Base-by-base conservation (phyloP, 2,329 filamentous ascomycete genomes). In the Botryotinia narcissicola region DNA sequence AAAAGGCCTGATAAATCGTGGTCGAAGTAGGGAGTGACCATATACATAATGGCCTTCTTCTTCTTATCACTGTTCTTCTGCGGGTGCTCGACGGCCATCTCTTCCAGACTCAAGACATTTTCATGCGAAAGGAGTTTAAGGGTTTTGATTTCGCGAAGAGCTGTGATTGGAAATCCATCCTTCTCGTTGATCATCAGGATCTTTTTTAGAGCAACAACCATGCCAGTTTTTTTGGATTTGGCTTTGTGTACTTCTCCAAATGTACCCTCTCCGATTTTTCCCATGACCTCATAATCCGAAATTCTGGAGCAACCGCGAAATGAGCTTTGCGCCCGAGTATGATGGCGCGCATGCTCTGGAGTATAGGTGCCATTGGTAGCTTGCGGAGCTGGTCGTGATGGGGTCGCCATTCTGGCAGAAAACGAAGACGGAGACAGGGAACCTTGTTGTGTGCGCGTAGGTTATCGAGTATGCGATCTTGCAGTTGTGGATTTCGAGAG, bases 101-200 rank as follows among this genome's bases (percentile, higher is more conserved):
- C 96, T 81, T 96, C 93, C 54, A 99, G 86, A 75, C 89, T 90
- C 74, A 99, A 84, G 70, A 98, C 89, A 80, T 99, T 99, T 73
- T 88, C 87, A 82, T 99, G 96, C 16, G 92, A 95, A n/a, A 99
- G 85, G 78, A 97, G 90, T 84, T 99, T 99, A 74, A 99, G 87
- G 57, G 99, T 89, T 85, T 98, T 98, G 85, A 99, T 98, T 83
- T 99, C 96, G 80, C 96, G 93, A 63, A 99, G 88, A 10, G 96
- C 95, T 1, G 96, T 99, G 76, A 99, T 99, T n/a, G 96, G 96
- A 78, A 99, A 99, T 86, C 96, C 96, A 83, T 99, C 96, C 82
- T 98, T 98, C 85, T 99, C 96, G 82, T 98, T 97, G 82, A 98
- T 96, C 93, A 98, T 98, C 77, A 99, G 90, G 77, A 99, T 99